Evolutionary conservation across 331 rosid genomes (phyloP), one percentile per base, ranked within the genome.

Genomic region (Stylosanthes scabra): DNA sequence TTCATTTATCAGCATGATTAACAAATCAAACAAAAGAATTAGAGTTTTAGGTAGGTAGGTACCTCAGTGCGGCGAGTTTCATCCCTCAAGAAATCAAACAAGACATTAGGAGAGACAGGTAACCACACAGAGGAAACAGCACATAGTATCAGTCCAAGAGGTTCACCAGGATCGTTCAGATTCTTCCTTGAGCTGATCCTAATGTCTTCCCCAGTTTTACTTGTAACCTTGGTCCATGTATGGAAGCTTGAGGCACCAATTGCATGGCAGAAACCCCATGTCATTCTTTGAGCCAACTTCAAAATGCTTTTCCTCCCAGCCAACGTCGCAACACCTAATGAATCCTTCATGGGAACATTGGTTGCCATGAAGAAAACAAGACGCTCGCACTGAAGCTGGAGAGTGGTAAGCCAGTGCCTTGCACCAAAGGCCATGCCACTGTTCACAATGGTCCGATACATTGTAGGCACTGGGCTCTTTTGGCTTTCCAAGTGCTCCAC

Each of bases 291-390:
- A 42, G 97, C 99, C 82, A 92, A 67, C 83, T 95, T 92, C 82
- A 95, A 61, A 15, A 86, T 87, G 88, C 99, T 95, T 81, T 95
- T 95, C 77, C 99, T 90, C 73, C 99, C 99, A 3, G 97, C 99
- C 47, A 95, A 82, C 11, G 97, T 95, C 6, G 92, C 90, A 42
- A 95, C 99, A 41, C 99, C 99, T 91, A 72, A 44, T n/a, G 99
- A 94, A 59, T 91, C 97, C 83, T 94, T 94, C 89, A 82, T 89
- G 29, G 99, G 99, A 71, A 94, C 95, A 68, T 94, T 94, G 75
- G 99, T 94, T 63, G 99, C 99, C 99, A 94, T 91, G 85, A 77
- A 94, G 87, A 91, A 94, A 68, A 92, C 99, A 0, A 88, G 88
- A 54, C 97, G 86, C 74, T 94, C 99, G 2, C 99, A 94, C 69